Evolutionary conservation across 1,284 basidiomycete species (phyloP).

Genomic region (Pseudozyma pruni): DNA sequence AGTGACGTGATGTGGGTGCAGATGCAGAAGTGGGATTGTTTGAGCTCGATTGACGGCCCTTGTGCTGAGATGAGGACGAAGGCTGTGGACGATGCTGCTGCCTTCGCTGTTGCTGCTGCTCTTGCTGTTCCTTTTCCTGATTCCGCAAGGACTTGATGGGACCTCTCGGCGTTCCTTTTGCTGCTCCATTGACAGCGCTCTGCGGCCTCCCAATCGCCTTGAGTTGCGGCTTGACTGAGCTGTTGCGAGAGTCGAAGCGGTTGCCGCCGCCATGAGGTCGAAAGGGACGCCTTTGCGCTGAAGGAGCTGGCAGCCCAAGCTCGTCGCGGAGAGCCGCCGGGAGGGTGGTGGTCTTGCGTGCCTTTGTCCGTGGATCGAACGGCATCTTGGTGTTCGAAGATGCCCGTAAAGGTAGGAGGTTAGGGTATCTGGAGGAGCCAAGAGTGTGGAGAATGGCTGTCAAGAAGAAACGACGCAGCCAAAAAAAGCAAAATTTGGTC

Average conservation of each 20-base stretch:
- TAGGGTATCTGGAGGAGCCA: neutral
- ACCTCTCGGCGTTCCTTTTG: conserved; percentile 13
- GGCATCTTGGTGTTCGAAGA: conserved; percentile 17
- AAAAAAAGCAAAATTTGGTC: conserved; percentile 17
- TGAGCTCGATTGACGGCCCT: neutral
- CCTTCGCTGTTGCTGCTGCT: conserved; percentile 10
- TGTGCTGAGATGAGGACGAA: neutral
- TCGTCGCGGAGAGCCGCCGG: conserved; percentile 61
- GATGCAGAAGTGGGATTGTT: neutral
- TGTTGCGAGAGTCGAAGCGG: conserved; percentile 5
- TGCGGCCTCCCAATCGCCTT: conserved; percentile 30
- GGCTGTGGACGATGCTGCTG: conserved; percentile 10
- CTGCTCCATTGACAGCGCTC: conserved; percentile 18
- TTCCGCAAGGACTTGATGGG: conserved; percentile 44
- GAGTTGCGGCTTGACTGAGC: conserved; percentile 19
- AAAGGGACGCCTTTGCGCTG: conserved; percentile 16
- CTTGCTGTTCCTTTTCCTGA: conserved; percentile 39
- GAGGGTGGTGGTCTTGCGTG: conserved; percentile 53
- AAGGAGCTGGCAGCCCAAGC: conserved; percentile 54
- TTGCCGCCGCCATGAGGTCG: conserved; percentile 20
- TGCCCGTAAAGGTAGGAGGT: neutral
- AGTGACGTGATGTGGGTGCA: neutral
- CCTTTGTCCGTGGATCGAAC: conserved; percentile 39
- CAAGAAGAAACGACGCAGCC: conserved; percentile 4
- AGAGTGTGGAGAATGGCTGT: neutral